phyloP scores from a whole-genome alignment of 768 basidiomycete species.

The Pulveroboletus sp. region DNA sequence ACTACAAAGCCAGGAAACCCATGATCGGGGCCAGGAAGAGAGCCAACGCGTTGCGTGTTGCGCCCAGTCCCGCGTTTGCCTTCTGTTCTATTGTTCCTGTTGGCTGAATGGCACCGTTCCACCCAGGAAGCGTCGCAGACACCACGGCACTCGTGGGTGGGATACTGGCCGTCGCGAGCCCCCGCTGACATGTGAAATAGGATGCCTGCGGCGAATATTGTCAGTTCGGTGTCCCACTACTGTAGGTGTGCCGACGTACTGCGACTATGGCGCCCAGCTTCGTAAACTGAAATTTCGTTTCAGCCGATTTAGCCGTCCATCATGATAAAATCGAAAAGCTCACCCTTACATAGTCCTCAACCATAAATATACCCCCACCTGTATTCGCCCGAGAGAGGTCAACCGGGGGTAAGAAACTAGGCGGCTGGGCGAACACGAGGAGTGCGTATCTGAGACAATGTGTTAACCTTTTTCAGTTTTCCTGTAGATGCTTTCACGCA shows the following conservation, averaged over 20 bases:
- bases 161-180: slow-evolving; percentile 50
- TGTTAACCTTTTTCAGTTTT: neutral
- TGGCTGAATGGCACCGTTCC: slow-evolving; percentile 12
- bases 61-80: slow-evolving; percentile 19
- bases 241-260: slow-evolving; percentile 34
- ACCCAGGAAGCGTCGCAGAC: slow-evolving; percentile 52
- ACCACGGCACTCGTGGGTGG: slow-evolving; percentile 64
- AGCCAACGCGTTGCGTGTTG: slow-evolving; percentile 19
- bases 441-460: slow-evolving; percentile 56
- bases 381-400: slow-evolving; percentile 49
- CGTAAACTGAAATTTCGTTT: slow-evolving; percentile 36
- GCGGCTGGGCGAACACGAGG: slow-evolving; percentile 62
- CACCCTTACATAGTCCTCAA: slow-evolving; percentile 57
- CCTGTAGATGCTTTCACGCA: neutral
- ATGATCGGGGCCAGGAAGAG: slow-evolving; percentile 27
- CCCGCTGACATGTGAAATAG: slow-evolving; percentile 75
- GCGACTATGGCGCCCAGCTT: slow-evolving; percentile 61
- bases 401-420: slow-evolving; percentile 57
- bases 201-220: slow-evolving; percentile 43
- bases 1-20: slow-evolving; percentile 23
- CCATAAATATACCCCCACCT: slow-evolving; percentile 54
- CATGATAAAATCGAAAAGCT: slow-evolving; percentile 11
- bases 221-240: neutral
- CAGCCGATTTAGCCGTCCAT: neutral
- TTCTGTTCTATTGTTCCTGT: slow-evolving; percentile 17